Conservation (phyloP, 371 early-diverging fungal genomes). For the Mortierella sp. region DNA sequence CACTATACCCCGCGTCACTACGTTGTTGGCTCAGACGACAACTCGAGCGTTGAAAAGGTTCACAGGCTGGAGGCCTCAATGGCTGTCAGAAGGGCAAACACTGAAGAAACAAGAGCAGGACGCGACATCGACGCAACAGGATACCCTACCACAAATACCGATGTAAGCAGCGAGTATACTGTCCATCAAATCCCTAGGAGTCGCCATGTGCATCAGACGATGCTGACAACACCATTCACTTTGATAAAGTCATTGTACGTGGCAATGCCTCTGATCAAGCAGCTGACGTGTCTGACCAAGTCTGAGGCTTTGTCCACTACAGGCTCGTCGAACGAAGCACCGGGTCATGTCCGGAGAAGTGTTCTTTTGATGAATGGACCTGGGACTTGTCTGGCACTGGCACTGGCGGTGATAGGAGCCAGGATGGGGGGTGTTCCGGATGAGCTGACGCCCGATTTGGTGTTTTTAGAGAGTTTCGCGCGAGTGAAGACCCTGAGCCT, state of each 20-base stretch:
- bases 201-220: conserved; percentile 81
- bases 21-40: conserved; percentile 73
- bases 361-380: conserved; percentile 83
- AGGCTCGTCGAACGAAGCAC: neutral
- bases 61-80: conserved; percentile 60
- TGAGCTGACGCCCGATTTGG: conserved; percentile 70
- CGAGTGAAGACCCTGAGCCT: conserved; percentile 88
- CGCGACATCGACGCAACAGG: neutral
- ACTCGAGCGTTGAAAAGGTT: conserved; percentile 70
- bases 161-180: conserved; percentile 36
- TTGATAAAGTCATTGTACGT: conserved; percentile 62
- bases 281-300: conserved; percentile 53
- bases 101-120: neutral
- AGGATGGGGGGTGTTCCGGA: conserved; percentile 67
- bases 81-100: conserved; percentile 10
- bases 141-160: no score
- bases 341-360: conserved; percentile 11
- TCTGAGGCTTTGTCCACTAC: neutral
- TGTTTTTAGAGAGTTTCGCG: conserved; percentile 95
- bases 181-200: conserved; percentile 74
- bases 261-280: conserved; percentile 55
- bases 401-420: conserved; percentile 41
- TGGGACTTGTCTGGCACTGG: conserved; percentile 90
- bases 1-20: conserved; percentile 75
- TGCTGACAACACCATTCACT: conserved; percentile 71